phyloP scores from a whole-genome alignment of 305 asterid species.

The Fraxinus floribunda region DNA sequence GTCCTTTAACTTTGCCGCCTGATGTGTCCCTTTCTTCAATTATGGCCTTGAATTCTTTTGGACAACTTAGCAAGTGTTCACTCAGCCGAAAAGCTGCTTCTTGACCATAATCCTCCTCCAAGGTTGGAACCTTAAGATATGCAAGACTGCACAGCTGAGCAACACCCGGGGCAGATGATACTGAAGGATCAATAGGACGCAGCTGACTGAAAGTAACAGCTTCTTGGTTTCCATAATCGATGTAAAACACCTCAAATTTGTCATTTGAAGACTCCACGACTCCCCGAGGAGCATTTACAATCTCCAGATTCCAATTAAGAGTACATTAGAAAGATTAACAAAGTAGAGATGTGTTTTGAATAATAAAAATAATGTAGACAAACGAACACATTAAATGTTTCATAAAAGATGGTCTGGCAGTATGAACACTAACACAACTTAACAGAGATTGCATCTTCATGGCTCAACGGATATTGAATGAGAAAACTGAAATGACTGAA shows the following conservation, averaged over 20 bases:
- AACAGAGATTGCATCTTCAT: not conserved
- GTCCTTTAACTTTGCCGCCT: conserved; percentile 91
- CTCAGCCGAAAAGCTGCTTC: conserved; percentile 77
- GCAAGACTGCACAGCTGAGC: conserved; percentile 96
- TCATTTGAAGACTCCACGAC: conserved; percentile 66
- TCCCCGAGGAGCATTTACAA: conserved; percentile 86
- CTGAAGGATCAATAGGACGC: conserved; percentile 78
- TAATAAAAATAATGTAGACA: not conserved
- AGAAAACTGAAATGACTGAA: not conserved
- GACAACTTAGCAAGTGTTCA: conserved; percentile 56
- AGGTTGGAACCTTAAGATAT: conserved; percentile 65
- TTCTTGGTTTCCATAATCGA: conserved; percentile 97
- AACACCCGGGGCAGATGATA: conserved; percentile 71
- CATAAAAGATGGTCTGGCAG: not conserved
- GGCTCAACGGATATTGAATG: not conserved
- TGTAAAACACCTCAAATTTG: conserved; percentile 86
- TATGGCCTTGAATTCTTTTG: conserved; percentile 76
- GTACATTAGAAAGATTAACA: not conserved
- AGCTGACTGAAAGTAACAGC: conserved; percentile 59
- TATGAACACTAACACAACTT: not conserved
- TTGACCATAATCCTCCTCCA: conserved; percentile 91
- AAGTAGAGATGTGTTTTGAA: not conserved
- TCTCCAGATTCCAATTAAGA: conserved; percentile 34
- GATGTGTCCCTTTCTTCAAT: conserved; percentile 83
- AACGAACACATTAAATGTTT: not conserved